Base-by-base conservation (phyloP, 371 early-diverging fungal species). In the Mucor velutinosus region DNA sequence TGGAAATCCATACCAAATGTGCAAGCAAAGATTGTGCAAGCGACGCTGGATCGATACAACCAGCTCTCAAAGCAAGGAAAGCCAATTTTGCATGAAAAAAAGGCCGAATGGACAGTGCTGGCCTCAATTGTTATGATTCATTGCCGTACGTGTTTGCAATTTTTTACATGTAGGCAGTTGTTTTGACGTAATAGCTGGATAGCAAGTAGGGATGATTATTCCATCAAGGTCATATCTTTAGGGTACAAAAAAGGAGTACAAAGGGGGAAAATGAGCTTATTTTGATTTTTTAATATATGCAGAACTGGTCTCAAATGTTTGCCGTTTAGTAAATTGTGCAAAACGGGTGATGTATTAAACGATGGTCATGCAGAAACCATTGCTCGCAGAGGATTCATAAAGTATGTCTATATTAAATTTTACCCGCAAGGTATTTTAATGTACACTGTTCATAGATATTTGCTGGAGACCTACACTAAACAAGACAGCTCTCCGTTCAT, bases 291-390 rank as follows among this genome's bases (percentile, higher is more conserved):
- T 62, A 45, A 63, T 69, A 63, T 71, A 64, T 67, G 49, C 61
- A 93, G 96, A 7, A 93, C 94, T 7, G 96, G 96, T 12, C 85
- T 94, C 53, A 95, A 95, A 80, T 95, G 96, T 61, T 79, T 92
- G 53, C 80, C 88, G n/a, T 76, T 78, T 60, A 80, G 79, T 62
- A 87, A 89, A 72, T 81, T 91, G 37, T 77, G 81, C 63, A 71
- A 68, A 6, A 74, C 76, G 32, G 94, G 94, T 30, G 87, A 89
- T 64, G 60, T 82, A 10, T 74, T 95, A 7, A 89, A 91, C 74
- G 96, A 95, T 77, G 84, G 87, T 69, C 96, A 95, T 75, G 96
- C 94, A 14, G 96, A 95, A 73, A 81, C 93, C 0, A 76, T 95
- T 27, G 92, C 94, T 23, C 87, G 94, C 12, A 84, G 96, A 66